phyloP scores from a whole-genome alignment of 2,329 filamentous ascomycete species.

The Fusarium cyanostomum region DNA sequence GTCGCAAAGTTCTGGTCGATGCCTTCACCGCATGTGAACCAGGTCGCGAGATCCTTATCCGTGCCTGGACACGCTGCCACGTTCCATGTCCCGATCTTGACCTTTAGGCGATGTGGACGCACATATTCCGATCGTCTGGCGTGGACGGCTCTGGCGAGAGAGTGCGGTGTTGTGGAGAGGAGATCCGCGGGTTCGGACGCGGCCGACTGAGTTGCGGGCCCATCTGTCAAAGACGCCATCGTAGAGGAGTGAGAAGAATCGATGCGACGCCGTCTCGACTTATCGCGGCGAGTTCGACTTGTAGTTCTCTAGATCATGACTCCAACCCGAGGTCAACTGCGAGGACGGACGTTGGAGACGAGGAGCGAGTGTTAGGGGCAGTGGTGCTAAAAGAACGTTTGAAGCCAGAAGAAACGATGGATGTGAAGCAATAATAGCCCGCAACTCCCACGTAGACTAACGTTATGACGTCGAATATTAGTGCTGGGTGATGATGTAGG shows the following conservation, averaged over 20 bases:
- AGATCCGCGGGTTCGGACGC: conserved; percentile 57
- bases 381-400: conserved; percentile 25
- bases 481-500: conserved; percentile 32
- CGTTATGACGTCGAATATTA: conserved; percentile 29
- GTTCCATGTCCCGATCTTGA: conserved; percentile 97
- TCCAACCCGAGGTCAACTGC: conserved; percentile 24
- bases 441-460: conserved; percentile 20
- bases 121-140: conserved; percentile 83
- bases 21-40: conserved; percentile 85
- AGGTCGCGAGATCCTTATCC: conserved; percentile 85
- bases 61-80: conserved; percentile 85
- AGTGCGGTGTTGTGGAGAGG: conserved; percentile 59
- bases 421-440: conserved; percentile 16
- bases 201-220: conserved; percentile 47
- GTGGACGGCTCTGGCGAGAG: conserved; percentile 72
- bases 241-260: conserved; percentile 25
- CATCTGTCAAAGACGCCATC: conserved; percentile 43
- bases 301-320: conserved; percentile 50
- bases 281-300: conserved; percentile 36
- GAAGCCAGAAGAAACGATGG: conserved; percentile 7
- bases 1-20: conserved; percentile 70
- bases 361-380: not conserved
- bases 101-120: conserved; percentile 74
- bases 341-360: not conserved
- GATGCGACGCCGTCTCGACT: conserved; percentile 37